Evolutionary conservation across 768 basidiomycete species (phyloP).

Genomic region (Suillus tomentosus): DNA sequence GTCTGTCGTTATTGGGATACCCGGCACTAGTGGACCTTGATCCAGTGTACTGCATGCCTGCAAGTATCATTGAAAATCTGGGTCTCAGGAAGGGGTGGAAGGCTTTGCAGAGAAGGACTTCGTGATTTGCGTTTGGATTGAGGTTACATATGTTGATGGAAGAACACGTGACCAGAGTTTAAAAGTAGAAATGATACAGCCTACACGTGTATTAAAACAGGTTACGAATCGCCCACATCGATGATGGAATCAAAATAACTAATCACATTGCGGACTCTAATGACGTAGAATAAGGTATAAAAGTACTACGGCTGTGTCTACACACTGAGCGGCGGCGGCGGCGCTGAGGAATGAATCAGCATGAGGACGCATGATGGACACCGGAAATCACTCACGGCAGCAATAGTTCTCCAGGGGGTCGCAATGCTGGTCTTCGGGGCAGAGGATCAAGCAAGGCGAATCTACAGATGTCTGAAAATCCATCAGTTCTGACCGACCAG

Average conservation of each 20-base stretch:
- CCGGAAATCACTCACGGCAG: slow-evolving; percentile 60
- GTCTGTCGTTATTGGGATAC: slow-evolving; percentile 87
- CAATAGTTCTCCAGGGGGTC: slow-evolving; percentile 72
- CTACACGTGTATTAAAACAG: background rate
- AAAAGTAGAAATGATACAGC: background rate
- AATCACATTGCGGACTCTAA: background rate
- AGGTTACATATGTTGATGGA: background rate
- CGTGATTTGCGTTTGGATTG: slow-evolving; percentile 9
- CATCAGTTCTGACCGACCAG: slow-evolving; percentile 9
- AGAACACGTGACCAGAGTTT: too few relatives aligned
- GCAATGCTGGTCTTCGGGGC: slow-evolving; percentile 69
- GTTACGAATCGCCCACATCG: background rate
- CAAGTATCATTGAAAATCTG: slow-evolving; percentile 61
- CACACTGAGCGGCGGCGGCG: slow-evolving; percentile 32
- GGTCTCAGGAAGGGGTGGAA: slow-evolving; percentile 62
- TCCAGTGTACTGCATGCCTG: slow-evolving; percentile 89
- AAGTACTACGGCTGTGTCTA: background rate
- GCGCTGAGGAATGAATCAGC: slow-evolving; percentile 39
- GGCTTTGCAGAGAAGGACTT: slow-evolving; percentile 30
- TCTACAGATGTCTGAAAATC: slow-evolving; percentile 46
- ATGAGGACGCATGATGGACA: background rate
- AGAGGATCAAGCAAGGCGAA: slow-evolving; percentile 74
- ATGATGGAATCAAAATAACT: background rate
- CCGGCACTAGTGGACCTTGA: slow-evolving; percentile 84
- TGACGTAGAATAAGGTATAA: background rate